Evolutionary conservation across 495 filamentous ascomycete species (phyloP), one percentile per base, ranked within the genome.

Genomic region (Choiromyces venosus): DNA sequence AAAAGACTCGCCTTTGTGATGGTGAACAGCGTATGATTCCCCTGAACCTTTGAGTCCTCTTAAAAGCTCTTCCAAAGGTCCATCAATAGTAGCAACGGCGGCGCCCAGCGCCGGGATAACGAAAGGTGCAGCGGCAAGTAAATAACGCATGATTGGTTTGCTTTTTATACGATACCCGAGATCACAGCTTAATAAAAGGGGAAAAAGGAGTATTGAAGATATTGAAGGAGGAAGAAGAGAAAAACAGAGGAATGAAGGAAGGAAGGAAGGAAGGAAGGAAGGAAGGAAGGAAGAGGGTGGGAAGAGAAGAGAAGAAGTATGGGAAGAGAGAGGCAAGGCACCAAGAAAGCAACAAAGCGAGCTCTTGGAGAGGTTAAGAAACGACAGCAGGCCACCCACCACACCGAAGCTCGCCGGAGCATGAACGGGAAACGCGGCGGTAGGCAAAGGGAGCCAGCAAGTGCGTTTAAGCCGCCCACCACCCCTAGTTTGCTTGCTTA

Each of bases 101-200:
- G 75, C 75, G 44, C 74, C 66, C 70, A 77, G 61, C 40, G 66
- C 75, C 44, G 75, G 75, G 40, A 77, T 69, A 44, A 69, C 33
- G 33, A 77, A 39, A 67, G 76, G 70, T 29, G 75, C 29, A 9
- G 40, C 39, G 66, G 76, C 73, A 35, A 74, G 25, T 33, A 61
- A 29, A 61, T 33, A 61, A 61, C 52, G 52, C 52, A 61, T 61
- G 25, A 9, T 2, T 61, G 12, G 25, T 33, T 61, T 12, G n/a
- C n/a, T n/a, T 29, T 61, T 29, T 33, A 61, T 33, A 61, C 25
- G 52, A 61, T 33, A 61, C 25, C 52, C 25, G 25, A 33, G 52
- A 61, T 61, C 52, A 61, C 52, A 61, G 52, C 12, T 61, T 61
- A 61, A 33, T 16, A 16, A 29, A 16, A 18, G 52, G 10, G n/a